These are phyloP conservation scores for Camelina hispida DNA, from an alignment of 345 rosid genomes.

Conservation along the genomic window DNA sequence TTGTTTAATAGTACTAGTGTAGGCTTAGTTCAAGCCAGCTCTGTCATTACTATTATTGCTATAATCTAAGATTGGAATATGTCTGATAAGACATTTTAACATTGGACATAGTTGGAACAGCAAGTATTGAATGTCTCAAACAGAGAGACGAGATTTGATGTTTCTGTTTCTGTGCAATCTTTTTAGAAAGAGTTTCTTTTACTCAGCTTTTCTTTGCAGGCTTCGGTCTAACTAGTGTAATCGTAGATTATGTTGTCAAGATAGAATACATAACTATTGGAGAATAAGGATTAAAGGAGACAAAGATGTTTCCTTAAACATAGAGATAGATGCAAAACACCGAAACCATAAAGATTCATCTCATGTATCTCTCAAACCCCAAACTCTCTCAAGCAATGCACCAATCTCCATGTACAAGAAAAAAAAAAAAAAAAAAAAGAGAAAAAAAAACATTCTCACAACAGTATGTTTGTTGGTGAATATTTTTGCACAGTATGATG, in stretches of 20 bases:
- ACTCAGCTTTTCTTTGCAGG: too few species aligned
- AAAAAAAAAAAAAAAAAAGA: neutral
- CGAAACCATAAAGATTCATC: conserved; percentile 30
- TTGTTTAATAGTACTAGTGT: neutral
- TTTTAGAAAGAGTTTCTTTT: too few species aligned
- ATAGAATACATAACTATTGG: neutral
- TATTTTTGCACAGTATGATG: conserved; percentile 22
- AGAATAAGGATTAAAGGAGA: conserved; percentile 5
- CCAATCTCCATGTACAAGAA: conserved; percentile 38
- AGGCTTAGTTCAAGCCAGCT: neutral
- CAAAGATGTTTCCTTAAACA: conserved; percentile 21
- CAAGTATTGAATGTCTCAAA: neutral
- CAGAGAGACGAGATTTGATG: too few species aligned
- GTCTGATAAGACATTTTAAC: too few species aligned
- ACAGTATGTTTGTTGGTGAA: conserved; percentile 31
- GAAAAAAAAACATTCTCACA: conserved; percentile 6
- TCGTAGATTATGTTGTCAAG: neutral
- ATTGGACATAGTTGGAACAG: too few species aligned
- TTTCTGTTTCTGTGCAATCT: too few species aligned
- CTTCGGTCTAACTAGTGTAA: neutral
- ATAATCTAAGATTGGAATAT: neutral
- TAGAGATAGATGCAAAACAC: conserved; percentile 20
- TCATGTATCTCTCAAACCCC: conserved; percentile 40
- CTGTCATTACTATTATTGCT: neutral
- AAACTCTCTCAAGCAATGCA: conserved; percentile 38